Evolutionary conservation across 495 filamentous ascomycete species (phyloP).

Genomic region (Penicillium macrosclerotiorum): DNA sequence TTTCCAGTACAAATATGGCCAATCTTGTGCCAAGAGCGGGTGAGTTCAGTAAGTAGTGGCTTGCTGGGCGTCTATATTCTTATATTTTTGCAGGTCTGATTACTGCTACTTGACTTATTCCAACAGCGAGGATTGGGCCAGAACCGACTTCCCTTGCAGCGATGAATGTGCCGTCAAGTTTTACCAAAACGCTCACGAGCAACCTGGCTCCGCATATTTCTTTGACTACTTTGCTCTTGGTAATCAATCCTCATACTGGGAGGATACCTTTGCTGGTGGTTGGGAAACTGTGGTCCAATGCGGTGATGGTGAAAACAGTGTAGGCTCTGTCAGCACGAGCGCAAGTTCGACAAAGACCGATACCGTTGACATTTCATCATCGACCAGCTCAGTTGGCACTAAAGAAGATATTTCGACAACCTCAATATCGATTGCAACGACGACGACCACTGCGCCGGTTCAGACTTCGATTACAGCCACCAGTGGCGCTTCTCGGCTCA

Average conservation of each 20-base stretch:
- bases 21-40: conserved; percentile 25
- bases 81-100: conserved; percentile 16
- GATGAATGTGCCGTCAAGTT: conserved; percentile 26
- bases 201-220: conserved; percentile 24
- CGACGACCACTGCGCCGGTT: neutral
- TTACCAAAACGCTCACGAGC: conserved; percentile 23
- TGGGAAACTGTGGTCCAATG: conserved; percentile 25
- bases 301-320: conserved; percentile 16
- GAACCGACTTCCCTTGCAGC: conserved; percentile 18
- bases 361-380: conserved; percentile 6
- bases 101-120: conserved; percentile 26
- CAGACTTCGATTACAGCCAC: conserved; percentile 14
- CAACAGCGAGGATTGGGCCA: conserved; percentile 14
- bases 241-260: conserved; percentile 20
- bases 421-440: conserved; percentile 7
- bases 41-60: conserved; percentile 7
- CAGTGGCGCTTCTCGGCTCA: conserved; percentile 22
- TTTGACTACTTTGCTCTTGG: conserved; percentile 19
- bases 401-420: conserved; percentile 8
- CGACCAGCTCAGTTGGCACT: conserved; percentile 8
- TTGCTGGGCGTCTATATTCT: conserved; percentile 6
- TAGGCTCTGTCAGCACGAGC: conserved; percentile 15
- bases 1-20: conserved; percentile 28
- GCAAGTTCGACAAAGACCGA: conserved; percentile 14
- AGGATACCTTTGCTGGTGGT: conserved; percentile 20